These are phyloP conservation scores for Kluyveromyces starmeri DNA, from an alignment of 805 yeast species.

Conservation along the genomic window DNA sequence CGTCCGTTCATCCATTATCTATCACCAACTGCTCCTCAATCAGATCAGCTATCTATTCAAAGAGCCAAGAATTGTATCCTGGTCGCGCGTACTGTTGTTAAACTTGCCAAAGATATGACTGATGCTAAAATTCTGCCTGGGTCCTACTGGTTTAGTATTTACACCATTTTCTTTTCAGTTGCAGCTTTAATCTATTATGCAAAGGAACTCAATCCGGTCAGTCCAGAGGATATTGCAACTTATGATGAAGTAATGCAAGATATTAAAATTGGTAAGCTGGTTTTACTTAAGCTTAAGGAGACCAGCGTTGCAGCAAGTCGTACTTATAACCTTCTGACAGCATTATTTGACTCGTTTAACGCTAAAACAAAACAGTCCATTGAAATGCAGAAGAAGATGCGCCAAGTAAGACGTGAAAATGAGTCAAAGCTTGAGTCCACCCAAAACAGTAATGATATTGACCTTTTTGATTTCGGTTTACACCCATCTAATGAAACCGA, in stretches of 20 bases:
- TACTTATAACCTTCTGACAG: constrained; percentile 70
- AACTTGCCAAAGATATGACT: constrained; percentile 72
- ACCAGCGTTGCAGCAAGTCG: constrained; percentile 71
- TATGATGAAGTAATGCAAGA: constrained; percentile 57
- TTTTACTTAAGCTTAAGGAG: constrained; percentile 61
- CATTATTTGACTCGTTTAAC: constrained; percentile 71
- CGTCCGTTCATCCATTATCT: constrained; percentile 77
- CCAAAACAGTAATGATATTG: neutral
- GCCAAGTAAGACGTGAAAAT: neutral
- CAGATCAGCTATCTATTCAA: constrained; percentile 41
- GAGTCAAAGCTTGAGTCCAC: neutral
- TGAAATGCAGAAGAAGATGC: neutral
- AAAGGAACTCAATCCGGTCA: constrained; percentile 42
- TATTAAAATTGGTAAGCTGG: constrained; percentile 74
- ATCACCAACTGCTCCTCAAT: constrained; percentile 31
- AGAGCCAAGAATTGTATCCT: constrained; percentile 79
- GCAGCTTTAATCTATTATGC: constrained; percentile 80
- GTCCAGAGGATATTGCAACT: constrained; percentile 37
- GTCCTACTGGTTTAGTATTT: constrained; percentile 90
- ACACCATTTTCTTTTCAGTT: constrained; percentile 85
- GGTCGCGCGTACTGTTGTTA: constrained; percentile 73
- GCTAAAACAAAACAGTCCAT: constrained; percentile 46
- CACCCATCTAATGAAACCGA: neutral
- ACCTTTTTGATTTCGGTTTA: neutral
- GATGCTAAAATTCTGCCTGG: constrained; percentile 66